Conservation (phyloP, 106 monocot genomes). For the Dendrobium catenatum region DNA sequence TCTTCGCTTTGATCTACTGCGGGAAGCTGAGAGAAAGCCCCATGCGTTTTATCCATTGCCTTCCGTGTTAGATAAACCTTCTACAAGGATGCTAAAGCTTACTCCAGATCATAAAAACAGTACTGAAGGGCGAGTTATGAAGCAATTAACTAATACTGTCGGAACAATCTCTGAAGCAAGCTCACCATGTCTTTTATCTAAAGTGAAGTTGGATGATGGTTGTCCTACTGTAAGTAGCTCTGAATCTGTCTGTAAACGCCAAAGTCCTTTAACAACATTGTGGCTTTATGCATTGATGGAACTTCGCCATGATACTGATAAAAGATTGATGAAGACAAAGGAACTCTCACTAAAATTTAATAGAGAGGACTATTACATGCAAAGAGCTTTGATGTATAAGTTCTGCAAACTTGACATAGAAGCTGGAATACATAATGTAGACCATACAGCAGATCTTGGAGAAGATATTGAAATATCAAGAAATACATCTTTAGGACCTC, state of each 20-base stretch:
- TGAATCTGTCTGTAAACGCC: slow-evolving; percentile 38
- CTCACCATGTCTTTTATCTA: no score
- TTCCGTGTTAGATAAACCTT: slow-evolving; percentile 1
- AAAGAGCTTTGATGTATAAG: slow-evolving; percentile 35
- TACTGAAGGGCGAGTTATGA: not conserved
- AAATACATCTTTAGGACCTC: slow-evolving; percentile 54
- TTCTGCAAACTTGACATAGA: slow-evolving; percentile 34
- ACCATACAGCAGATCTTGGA: slow-evolving; percentile 29
- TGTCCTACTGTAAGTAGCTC: slow-evolving; percentile 18
- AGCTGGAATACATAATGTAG: slow-evolving; percentile 20
- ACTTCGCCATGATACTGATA: slow-evolving; percentile 15
- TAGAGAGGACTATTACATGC: slow-evolving; percentile 17
- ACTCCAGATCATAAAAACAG: not conserved
- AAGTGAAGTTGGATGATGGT: no score
- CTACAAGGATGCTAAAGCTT: not conserved
- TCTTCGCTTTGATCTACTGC: slow-evolving; percentile 43
- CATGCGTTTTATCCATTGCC: slow-evolving; percentile 1
- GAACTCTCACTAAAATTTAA: slow-evolving; percentile 22
- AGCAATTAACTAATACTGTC: no score
- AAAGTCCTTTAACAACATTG: slow-evolving; percentile 16
- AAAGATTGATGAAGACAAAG: slow-evolving; percentile 13
- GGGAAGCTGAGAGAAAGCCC: not conserved
- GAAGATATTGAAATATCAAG: slow-evolving; percentile 43
- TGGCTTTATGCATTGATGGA: slow-evolving; percentile 28
- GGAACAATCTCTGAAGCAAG: no score